These are phyloP conservation scores for Penicillium olsonii DNA, from an alignment of 2,329 filamentous ascomycete species.

Conservation along the genomic window DNA sequence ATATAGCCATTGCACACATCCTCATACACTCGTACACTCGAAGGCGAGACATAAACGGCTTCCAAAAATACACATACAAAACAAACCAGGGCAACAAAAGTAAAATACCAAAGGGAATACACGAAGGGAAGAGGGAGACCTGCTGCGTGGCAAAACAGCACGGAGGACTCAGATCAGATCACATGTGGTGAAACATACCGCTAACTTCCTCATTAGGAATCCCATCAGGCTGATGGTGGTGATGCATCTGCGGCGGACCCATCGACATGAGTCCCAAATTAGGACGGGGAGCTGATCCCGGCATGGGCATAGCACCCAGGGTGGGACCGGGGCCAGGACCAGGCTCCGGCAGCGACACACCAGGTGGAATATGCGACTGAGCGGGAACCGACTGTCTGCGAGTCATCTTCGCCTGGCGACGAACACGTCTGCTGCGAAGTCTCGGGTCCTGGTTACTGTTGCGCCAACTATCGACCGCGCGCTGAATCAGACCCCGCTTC, in stretches of 20 bases:
- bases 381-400: conserved; percentile 72
- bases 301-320: conserved; percentile 55
- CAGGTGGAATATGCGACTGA: conserved; percentile 55
- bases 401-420: conserved; percentile 94
- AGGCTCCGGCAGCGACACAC: conserved; percentile 38
- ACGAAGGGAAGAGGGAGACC: conserved; percentile 4
- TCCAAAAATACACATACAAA: conserved; percentile 22
- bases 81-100: conserved; percentile 7
- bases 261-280: conserved; percentile 64
- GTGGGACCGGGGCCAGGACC: conserved; percentile 59
- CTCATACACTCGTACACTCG: conserved; percentile 16
- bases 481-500: conserved; percentile 93
- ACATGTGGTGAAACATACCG: conserved; percentile 98
- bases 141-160: background rate
- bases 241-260: conserved; percentile 67
- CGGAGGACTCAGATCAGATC: conserved; percentile 43
- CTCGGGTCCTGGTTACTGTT: conserved; percentile 98
- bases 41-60: conserved; percentile 6
- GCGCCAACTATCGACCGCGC: conserved; percentile 96
- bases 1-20: conserved; percentile 15
- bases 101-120: conserved; percentile 9
- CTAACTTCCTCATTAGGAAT: conserved; percentile 71
- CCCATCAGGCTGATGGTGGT: conserved; percentile 71
- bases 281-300: conserved; percentile 34
- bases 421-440: conserved; percentile 84